Percentiles rank a stretch among this genome's conserved stretches.
These are phyloP conservation scores for Tuber borchii DNA, from an alignment of 495 filamentous ascomycete species.

Conservation along the genomic window DNA sequence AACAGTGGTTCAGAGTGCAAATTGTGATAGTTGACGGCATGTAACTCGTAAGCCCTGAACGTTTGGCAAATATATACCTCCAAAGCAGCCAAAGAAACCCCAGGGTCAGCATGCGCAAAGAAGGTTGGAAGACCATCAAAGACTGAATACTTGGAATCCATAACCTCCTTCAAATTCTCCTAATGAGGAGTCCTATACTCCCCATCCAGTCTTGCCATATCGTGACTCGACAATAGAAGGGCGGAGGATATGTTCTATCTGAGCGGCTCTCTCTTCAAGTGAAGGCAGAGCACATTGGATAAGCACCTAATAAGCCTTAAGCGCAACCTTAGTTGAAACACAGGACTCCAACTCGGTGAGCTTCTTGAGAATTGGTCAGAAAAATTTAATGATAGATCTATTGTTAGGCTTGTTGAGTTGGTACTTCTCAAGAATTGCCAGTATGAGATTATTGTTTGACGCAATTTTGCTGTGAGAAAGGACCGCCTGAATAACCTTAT, in stretches of 20 bases:
- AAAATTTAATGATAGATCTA: slow-evolving; percentile 80
- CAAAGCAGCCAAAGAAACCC: slow-evolving; percentile 87
- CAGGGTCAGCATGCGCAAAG: slow-evolving; percentile 87
- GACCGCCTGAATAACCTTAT: slow-evolving; percentile 74
- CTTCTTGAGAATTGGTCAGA: slow-evolving; percentile 73
- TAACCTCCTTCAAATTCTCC: slow-evolving; percentile 86
- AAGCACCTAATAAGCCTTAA: slow-evolving; percentile 92
- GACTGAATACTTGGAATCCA: slow-evolving; percentile 96
- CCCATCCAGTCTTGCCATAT: slow-evolving; percentile 95
- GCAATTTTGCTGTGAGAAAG: slow-evolving; percentile 87
- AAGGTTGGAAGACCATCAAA: slow-evolving; percentile 92
- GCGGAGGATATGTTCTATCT: slow-evolving; percentile 98
- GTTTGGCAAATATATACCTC: slow-evolving; percentile 95
- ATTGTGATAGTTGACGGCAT: no score
- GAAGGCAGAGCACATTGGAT: slow-evolving; percentile 96
- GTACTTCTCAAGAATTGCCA: slow-evolving; percentile 90
- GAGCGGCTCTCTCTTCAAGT: slow-evolving; percentile 82
- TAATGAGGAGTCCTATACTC: slow-evolving; percentile 87
- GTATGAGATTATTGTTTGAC: slow-evolving; percentile 87
- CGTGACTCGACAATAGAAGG: slow-evolving; percentile 94
- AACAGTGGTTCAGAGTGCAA: slow-evolving; percentile 71
- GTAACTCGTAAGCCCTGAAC: slow-evolving; percentile 87
- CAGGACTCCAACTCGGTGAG: slow-evolving; percentile 88
- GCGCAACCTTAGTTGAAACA: slow-evolving; percentile 84
- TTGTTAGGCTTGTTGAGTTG: slow-evolving; percentile 89